Conservation (phyloP, 192 early-diverging fungal genomes). For the Coemansia sp. region DNA sequence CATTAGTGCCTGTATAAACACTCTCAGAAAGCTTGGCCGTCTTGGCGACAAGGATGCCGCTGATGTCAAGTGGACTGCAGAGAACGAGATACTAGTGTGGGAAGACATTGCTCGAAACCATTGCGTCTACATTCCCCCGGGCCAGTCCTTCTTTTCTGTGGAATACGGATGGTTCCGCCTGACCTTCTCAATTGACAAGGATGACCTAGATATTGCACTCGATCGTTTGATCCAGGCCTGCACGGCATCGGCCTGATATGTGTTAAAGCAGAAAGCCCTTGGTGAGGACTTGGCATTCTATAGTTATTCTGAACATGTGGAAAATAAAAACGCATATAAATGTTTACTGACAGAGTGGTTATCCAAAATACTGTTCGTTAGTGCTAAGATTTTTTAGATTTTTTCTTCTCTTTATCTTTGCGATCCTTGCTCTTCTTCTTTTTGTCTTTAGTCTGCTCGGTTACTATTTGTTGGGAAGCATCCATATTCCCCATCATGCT, state of each 20-base stretch:
- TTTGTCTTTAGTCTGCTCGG: constrained; percentile 2
- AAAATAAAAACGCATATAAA: not conserved
- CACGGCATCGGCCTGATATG: not conserved
- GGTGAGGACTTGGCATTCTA: not conserved
- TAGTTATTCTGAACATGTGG: not conserved
- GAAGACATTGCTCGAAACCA: constrained; percentile 45
- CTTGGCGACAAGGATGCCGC: constrained; percentile 4
- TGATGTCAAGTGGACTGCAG: constrained; percentile 26
- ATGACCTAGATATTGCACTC: constrained; percentile 53
- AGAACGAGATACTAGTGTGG: constrained; percentile 57
- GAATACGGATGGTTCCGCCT: constrained; percentile 68
- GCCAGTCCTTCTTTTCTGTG: constrained; percentile 62
- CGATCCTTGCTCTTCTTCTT: constrained; percentile 13
- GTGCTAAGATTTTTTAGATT: not conserved
- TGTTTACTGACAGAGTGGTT: not conserved
- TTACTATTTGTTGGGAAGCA: not conserved
- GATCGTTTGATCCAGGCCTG: constrained; percentile 40
- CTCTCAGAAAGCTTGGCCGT: constrained; percentile 37
- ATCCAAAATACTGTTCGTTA: not conserved
- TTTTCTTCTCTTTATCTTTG: constrained; percentile 10
- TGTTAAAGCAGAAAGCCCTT: not conserved
- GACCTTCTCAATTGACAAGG: constrained; percentile 57
- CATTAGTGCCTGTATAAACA: constrained; percentile 26
- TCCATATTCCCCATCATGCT: constrained; percentile 19
- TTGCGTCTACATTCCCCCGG: constrained; percentile 67